Base-by-base conservation (phyloP, 805 yeast species). In the Metschnikowia vanudenii region DNA sequence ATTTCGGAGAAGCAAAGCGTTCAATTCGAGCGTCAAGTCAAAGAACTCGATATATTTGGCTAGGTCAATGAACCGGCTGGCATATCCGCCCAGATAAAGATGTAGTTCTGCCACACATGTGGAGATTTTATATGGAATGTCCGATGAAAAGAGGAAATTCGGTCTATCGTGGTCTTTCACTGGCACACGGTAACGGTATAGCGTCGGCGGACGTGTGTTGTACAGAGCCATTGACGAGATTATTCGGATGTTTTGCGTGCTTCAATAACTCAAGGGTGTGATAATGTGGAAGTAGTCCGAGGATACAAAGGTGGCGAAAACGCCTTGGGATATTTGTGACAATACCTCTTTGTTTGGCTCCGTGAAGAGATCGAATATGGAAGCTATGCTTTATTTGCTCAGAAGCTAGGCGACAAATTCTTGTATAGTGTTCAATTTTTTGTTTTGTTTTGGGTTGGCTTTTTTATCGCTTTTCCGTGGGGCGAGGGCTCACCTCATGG, bases 141-240 rank as follows among this genome's bases (percentile, higher is more conserved):
- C 67, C 6, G 74, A 68, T 3, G 69, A 61, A 47, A 67, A 68
- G 17, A 71, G 54, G 43, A 69, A 63, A 51, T 68, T 69, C 29
- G 76, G 76, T 47, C 63, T 63, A 37, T 61, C 56, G 4, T 62
- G 56, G 52, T 71, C 75, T 32, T 54, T 53, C 33, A 36, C 50
- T 30, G 48, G 48, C 1, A 38, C 35, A 29, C 53, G 34, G 41
- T 45, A 47, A 33, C 48, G 52, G 32, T 41, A 47, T 38, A 45
- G 36, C n/a, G 54, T 47, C 10, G 39, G 18, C 7, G 19, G 19
- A 14, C 30, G 17, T 6, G 33, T 22, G 9, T 37, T 37, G 3
- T 31, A n/a, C 38, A 43, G 33, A 6, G 41, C 16, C 46, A 43
- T 37, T 33, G 19, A 14, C 7, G 16, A n/a, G n/a, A n/a, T 30